Evolutionary conservation across 1,284 basidiomycete genomes (phyloP), one percentile per base, ranked within the genome.

Genomic region (Neonothopanus nambi): DNA sequence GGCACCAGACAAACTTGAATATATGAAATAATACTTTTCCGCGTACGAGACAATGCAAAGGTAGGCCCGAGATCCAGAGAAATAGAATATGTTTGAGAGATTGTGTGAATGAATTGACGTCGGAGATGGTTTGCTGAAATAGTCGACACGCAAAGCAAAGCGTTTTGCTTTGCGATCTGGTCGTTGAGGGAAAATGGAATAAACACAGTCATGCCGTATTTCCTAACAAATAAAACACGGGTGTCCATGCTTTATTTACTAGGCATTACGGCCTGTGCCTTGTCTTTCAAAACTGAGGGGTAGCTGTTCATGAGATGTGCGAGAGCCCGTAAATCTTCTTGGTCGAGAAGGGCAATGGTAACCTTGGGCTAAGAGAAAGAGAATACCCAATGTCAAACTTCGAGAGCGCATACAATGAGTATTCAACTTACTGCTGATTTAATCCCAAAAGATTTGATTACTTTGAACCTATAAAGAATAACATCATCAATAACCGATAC

Each of bases 281-380:
- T 92, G 67, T 91, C 89, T 71, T 87, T 91, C 56, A 95, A 73
- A 2, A 93, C 79, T 2, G 81, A 74, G 6, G 91, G 88, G 66
- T 93, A 94, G 65, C 87, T 89, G 67, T 92, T 90, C 88, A 92
- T 90, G 49, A 95, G 76, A 65, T 93, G 89, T 8, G 90, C 88
- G 37, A 95, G 77, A 1, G 91, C 75, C 30, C 89, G 80, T 21
- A 95, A 76, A 63, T 95, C 93, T 55, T 94, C 92, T 60, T 87
- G 79, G 61, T 95, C 91, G 52, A 95, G 73, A 9, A 95, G 77
- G 1, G 81, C 74, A 60, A 95, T 92, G 1, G 92, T 92, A 57
- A 92, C 72, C 67, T 93, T 92, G 40, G 89, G 87, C 83, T 89
- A 60, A 18, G 54, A 54, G 48, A 54, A 47, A 30, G 36, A 55